A percentile compares a stretch with the other conserved stretches of the same genome.
These are phyloP conservation scores for Debaryomycetaceae sp. DNA, from an alignment of 1,139 yeast species.

Conservation along the genomic window DNA sequence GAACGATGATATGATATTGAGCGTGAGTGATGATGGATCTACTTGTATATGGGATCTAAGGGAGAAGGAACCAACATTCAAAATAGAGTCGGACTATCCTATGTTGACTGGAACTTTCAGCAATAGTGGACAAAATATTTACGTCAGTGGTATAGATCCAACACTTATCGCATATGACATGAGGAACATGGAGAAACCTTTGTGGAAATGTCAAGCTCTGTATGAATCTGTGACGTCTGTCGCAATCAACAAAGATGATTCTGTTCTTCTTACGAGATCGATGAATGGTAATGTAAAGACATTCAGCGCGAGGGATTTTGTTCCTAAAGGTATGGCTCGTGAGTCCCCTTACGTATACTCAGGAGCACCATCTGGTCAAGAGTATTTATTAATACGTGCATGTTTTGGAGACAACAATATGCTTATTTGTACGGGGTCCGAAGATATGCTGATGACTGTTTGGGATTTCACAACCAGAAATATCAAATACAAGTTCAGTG, in stretches of 20 bases:
- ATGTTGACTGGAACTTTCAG: constrained; percentile 49
- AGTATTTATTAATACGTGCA: constrained; percentile 49
- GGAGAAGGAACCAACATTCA: constrained; percentile 38
- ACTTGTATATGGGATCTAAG: constrained; percentile 64
- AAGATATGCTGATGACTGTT: constrained; percentile 52
- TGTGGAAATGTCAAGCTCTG: constrained; percentile 50
- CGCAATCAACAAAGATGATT: constrained; percentile 47
- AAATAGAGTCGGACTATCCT: constrained; percentile 51
- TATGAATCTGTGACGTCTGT: constrained; percentile 51
- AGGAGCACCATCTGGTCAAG: constrained; percentile 59
- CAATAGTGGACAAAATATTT: constrained; percentile 40
- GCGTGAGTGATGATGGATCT: constrained; percentile 67
- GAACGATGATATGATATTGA: constrained; percentile 34
- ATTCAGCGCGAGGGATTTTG: constrained; percentile 49
- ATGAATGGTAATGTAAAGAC: constrained; percentile 56
- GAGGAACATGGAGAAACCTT: constrained; percentile 31
- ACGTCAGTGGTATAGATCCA: constrained; percentile 68
- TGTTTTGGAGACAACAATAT: constrained; percentile 38
- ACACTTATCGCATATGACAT: constrained; percentile 55
- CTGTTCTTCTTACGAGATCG: constrained; percentile 52
- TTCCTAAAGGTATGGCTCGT: constrained; percentile 36
- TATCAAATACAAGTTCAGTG: constrained; percentile 46
- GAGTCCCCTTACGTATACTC: constrained; percentile 45
- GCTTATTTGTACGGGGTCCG: constrained; percentile 55
- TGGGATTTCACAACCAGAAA: constrained; percentile 61